Evolutionary conservation across 2,329 filamentous ascomycete genomes (phyloP).

Genomic region (Lecanicillium sp.): DNA sequence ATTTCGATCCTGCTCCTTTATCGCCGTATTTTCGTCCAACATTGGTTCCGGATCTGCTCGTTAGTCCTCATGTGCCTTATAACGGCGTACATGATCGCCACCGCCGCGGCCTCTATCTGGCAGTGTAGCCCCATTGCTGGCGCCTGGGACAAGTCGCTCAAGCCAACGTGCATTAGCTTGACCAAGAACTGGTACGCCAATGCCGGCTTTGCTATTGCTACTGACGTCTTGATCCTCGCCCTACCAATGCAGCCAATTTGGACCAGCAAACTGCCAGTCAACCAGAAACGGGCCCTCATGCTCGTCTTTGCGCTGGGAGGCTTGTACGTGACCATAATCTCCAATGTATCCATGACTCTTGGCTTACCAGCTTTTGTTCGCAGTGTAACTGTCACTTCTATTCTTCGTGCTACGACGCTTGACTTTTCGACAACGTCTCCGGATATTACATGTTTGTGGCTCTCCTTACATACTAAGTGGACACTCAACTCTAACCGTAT

Average conservation of each 20-base stretch:
- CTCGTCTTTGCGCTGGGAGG: slow-evolving; percentile 33
- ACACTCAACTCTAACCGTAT: too few relatives aligned
- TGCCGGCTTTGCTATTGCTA: slow-evolving; percentile 37
- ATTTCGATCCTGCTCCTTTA: slow-evolving; percentile 45
- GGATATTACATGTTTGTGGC: slow-evolving; percentile 26
- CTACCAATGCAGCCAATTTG: slow-evolving; percentile 40
- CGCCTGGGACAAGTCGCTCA: slow-evolving; percentile 35
- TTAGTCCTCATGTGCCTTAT: slow-evolving; percentile 34
- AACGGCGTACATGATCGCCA: slow-evolving; percentile 36
- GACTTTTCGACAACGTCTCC: slow-evolving; percentile 28
- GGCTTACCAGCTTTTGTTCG: too few relatives aligned
- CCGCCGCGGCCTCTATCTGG: slow-evolving; percentile 36
- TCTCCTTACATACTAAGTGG: too few relatives aligned
- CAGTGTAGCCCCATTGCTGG: slow-evolving; percentile 41
- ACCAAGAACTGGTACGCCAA: slow-evolving; percentile 42
- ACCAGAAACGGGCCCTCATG: slow-evolving; percentile 33
- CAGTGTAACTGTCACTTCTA: slow-evolving; percentile 32
- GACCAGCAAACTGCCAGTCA: slow-evolving; percentile 31
- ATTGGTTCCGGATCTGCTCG: slow-evolving; percentile 35
- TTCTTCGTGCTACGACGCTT: slow-evolving; percentile 32
- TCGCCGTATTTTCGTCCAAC: slow-evolving; percentile 43
- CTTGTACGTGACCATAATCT: slow-evolving; percentile 24
- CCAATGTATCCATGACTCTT: too few relatives aligned
- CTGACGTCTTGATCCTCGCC: slow-evolving; percentile 36
- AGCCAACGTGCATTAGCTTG: slow-evolving; percentile 36